Evolutionary conservation across 371 early-diverging fungal species (phyloP), one percentile per base, ranked within the genome.

Genomic region (Mucor piriformis): DNA sequence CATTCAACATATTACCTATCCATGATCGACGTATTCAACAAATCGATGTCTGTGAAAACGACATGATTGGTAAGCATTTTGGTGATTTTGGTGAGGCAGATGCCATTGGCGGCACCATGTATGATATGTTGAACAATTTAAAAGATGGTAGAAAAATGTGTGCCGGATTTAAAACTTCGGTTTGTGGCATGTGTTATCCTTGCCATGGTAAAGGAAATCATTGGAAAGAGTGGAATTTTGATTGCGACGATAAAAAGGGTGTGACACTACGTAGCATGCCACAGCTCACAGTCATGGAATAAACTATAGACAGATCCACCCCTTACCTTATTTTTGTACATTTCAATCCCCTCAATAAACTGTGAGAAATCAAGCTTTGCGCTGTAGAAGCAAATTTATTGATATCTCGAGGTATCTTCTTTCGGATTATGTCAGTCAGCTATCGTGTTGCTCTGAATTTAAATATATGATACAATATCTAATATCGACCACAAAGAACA

Each of bases 41-140:
- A n/a, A 83, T 83, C 24, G 81, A 83, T 69, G 83, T 81, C 0
- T 85, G 85, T 29, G 85, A 85, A 21, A 81, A 85, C 27, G 82
- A 83, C 29, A 70, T 85, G 77, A 81, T 85, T 67, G 85, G 81
- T 18, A 85, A 85, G 27, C 83, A 83, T 40, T 85, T 85, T 67
- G 85, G 83, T 48, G 81, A 81, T 42, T 82, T 82, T 52, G 64
- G 71, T 16, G 81, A 79, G 47, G 62, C 70, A 16, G 74, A 72
- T 35, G 78, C 78, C 0, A 83, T 85, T 73, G 79, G 83, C 13
- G 82, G 81, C 13, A 74, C 82, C 3, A 85, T 85, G 75, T 74
- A 83, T 44, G 74, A 75, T 53, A 85, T 85, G 74, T 53, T 82
- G 16, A 64, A 78, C 66, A 73, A 85, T 67, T 44, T 69, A n/a